Evolutionary conservation across 805 yeast species (phyloP).

Genomic region (Kregervanrija pseudodelftensis): DNA sequence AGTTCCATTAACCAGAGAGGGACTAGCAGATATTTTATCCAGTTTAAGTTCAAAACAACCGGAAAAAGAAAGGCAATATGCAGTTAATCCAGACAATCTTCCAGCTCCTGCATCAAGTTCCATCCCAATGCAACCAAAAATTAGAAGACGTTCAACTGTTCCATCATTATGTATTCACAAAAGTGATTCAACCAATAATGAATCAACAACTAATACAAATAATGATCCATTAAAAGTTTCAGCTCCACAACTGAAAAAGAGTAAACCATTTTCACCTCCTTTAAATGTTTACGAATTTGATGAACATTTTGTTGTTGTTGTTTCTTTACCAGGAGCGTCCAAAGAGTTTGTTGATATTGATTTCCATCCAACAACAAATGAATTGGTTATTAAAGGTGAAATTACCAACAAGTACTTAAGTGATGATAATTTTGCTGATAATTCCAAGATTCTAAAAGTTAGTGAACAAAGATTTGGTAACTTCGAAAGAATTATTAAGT

Average conservation of each 20-base stretch:
- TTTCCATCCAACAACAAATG: slow-evolving; percentile 51
- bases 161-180: slow-evolving; percentile 17
- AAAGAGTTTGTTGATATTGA: slow-evolving; percentile 47
- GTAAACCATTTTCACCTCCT: slow-evolving; percentile 50
- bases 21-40: slow-evolving; percentile 6
- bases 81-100: neutral
- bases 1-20: slow-evolving; percentile 8
- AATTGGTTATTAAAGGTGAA: slow-evolving; percentile 45
- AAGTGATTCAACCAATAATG: slow-evolving; percentile 8
- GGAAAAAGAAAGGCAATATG: neutral
- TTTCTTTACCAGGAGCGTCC: slow-evolving; percentile 55
- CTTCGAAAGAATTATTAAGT: slow-evolving; percentile 49
- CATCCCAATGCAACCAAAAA: neutral
- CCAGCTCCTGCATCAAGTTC: neutral
- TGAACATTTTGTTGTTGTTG: slow-evolving; percentile 37
- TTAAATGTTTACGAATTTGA: slow-evolving; percentile 49
- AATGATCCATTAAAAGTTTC: slow-evolving; percentile 39
- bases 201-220: neutral
- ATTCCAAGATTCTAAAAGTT: slow-evolving; percentile 31
- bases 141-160: slow-evolving; percentile 11
- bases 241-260: slow-evolving; percentile 34
- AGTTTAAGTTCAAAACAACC: neutral
- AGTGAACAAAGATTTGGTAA: slow-evolving; percentile 51
- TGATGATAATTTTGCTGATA: slow-evolving; percentile 26
- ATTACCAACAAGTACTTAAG: slow-evolving; percentile 33